Conservation (phyloP, 1,284 basidiomycete genomes). For the Cryptococcus sp. region DNA sequence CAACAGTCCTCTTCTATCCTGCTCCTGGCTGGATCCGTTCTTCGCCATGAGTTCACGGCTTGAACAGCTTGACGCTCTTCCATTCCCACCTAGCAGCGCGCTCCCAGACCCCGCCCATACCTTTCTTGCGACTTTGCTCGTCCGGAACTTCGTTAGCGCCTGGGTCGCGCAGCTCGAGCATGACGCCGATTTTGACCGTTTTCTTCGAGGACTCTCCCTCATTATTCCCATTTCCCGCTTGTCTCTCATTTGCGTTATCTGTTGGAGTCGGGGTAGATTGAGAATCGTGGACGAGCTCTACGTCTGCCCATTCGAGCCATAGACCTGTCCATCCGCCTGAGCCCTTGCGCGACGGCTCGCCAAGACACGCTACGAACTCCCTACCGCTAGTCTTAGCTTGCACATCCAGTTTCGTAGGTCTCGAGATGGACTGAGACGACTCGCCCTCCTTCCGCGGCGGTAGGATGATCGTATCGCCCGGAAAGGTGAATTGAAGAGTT, state of each 20-base stretch:
- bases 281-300: conserved; percentile 74
- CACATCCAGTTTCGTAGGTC: conserved; percentile 58
- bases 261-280: conserved; percentile 59
- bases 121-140: conserved; percentile 38
- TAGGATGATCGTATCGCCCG: conserved; percentile 54
- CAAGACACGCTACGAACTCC: conserved; percentile 69
- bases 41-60: background rate
- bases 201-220: background rate
- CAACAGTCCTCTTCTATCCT: background rate
- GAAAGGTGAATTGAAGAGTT: conserved; percentile 60
- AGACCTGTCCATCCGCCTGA: conserved; percentile 56
- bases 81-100: conserved; percentile 47
- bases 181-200: conserved; percentile 32
- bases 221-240: conserved; percentile 2
- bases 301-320: conserved; percentile 74
- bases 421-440: conserved; percentile 11
- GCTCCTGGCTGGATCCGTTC: background rate
- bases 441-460: conserved; percentile 30
- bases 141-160: conserved; percentile 29
- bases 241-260: background rate
- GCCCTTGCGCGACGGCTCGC: conserved; percentile 83
- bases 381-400: conserved; percentile 64
- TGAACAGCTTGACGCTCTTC: conserved; percentile 47
- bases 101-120: conserved; percentile 50
- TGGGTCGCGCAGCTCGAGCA: conserved; percentile 46